Percentiles rank a stretch among this genome's conserved stretches.
phyloP scores from a whole-genome alignment of 305 asterid genomes.

The Fraxinus ornus region DNA sequence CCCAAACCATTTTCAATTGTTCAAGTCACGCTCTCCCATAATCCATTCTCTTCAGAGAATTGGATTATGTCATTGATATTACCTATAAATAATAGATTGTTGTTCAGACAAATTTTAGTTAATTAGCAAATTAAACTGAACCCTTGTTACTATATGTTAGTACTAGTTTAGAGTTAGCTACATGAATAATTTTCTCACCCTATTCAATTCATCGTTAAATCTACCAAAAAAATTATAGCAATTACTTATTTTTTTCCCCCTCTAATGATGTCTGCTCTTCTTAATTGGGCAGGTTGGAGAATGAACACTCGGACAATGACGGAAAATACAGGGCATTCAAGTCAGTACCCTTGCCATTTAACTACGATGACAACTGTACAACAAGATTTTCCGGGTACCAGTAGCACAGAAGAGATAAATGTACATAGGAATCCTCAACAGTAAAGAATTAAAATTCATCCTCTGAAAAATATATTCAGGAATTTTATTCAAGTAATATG shows the following conservation, averaged over 20 bases:
- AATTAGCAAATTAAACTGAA: not conserved
- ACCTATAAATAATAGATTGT: too few relatives aligned
- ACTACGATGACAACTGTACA: constrained; percentile 10
- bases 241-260: too few relatives aligned
- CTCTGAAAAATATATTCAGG: too few relatives aligned
- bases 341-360: constrained; percentile 39
- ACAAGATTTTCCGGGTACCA: not conserved
- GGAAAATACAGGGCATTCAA: constrained; percentile 42
- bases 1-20: too few relatives aligned
- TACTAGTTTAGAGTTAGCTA: not conserved
- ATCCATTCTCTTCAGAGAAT: too few relatives aligned
- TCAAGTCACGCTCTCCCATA: too few relatives aligned
- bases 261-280: not conserved
- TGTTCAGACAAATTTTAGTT: not conserved
- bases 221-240: not conserved
- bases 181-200: not conserved
- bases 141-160: not conserved
- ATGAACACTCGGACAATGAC: constrained; percentile 44
- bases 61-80: too few relatives aligned
- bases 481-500: too few relatives aligned
- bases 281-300: constrained; percentile 36
- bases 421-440: not conserved
- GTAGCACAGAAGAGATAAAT: not conserved
- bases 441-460: not conserved
- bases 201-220: too few relatives aligned